Evolutionary conservation across 108 stramenopile species (phyloP).

Genomic region (Cyclostephanos tholiformis): DNA sequence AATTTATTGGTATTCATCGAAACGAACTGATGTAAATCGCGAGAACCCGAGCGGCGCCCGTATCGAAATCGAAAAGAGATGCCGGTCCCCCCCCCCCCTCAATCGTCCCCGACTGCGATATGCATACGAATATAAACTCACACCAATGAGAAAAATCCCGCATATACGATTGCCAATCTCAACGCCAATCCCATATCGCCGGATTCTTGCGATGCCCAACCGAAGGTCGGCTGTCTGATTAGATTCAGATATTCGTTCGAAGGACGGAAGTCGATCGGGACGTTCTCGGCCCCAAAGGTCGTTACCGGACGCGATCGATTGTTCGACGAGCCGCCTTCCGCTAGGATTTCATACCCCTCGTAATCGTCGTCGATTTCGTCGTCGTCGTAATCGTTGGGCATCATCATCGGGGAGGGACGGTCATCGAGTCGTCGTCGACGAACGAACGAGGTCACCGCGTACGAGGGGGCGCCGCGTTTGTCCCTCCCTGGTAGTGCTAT

Average conservation of each 20-base stretch:
- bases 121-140: too few species aligned
- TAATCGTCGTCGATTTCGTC: slow-evolving; percentile 29
- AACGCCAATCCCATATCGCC: slow-evolving; percentile 39
- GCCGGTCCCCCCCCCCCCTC: too few species aligned
- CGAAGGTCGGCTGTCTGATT: slow-evolving; percentile 68
- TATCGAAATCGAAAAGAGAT: too few species aligned
- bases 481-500: not conserved
- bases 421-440: not conserved
- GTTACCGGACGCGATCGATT: slow-evolving; percentile 46
- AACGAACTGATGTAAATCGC: too few species aligned
- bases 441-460: not conserved
- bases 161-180: slow-evolving; percentile 58
- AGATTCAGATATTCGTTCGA: slow-evolving; percentile 86
- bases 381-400: not conserved
- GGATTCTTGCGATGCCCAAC: slow-evolving; percentile 72
- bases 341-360: slow-evolving; percentile 39
- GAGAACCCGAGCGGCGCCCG: too few species aligned
- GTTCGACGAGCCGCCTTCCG: not conserved
- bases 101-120: too few species aligned
- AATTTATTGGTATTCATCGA: too few species aligned
- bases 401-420: not conserved
- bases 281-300: slow-evolving; percentile 83
- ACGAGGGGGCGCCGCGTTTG: not conserved
- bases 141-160: slow-evolving; percentile 49
- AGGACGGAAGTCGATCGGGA: slow-evolving; percentile 77